Base-by-base conservation (phyloP, 345 rosid species). In the Salix purpurea region DNA sequence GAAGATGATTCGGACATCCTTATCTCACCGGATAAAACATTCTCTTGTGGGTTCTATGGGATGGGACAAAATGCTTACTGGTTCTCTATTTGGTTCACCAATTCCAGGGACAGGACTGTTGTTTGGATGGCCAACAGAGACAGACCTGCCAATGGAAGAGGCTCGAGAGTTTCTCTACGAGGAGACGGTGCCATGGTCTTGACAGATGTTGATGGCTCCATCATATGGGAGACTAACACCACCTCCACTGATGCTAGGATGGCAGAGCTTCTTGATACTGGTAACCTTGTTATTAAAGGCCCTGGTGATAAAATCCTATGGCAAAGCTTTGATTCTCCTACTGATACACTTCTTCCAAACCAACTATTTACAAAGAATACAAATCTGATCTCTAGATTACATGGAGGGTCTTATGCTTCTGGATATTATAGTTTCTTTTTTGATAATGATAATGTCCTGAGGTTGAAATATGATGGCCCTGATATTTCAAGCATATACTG, bases 11-110 rank as follows among this genome's bases (percentile, higher is more conserved):
- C 68, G 8, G 80, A 79, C 78, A 46, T 76, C 21, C 72, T 85
- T 11, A 39, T 32, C 10, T 87, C 89, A 34, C 77, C 75, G 10
- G 77, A 84, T 23, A 72, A 60, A 54, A 81, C 87, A 16, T 87
- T 85, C 77, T 74, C 82, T 10, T 84, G 87, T 78, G 90, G 91
- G 23, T 85, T 88, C 76, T 81, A 83, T 58, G 60, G 76, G 12
- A 12, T 58, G 8, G 70, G 77, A 62, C 46, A 28, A 19, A 82
- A 85, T 23, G 78, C 85, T 40, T 50, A 24, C 30, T 76, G 74
- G 72, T 80, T 76, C 21, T 72, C 83, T 6, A 34, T 76, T 21
- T 84, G 87, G 87, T 67, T 81, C 80, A 73, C 12, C 19, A 15
- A 28, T 65, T 28, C 68, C 36, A 34, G 32, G n/a, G 12, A 72